Base-by-base conservation (phyloP, 1,284 basidiomycete species). In the Ustilago nuda region DNA sequence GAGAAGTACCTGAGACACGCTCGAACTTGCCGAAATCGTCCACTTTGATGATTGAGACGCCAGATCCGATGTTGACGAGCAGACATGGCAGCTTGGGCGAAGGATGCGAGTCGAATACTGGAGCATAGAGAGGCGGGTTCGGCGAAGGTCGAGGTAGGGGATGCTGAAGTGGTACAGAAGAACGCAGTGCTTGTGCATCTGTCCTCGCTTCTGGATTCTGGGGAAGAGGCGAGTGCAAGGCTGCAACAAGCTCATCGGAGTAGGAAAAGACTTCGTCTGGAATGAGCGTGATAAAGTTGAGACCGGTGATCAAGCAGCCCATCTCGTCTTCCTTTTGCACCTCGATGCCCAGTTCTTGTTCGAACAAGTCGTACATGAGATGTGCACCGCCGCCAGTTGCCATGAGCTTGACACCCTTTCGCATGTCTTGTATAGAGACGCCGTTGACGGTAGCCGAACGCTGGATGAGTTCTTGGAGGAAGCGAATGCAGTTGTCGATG, bases 191-290 rank as follows among this genome's bases (percentile, higher is more conserved):
- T 45, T 78, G 76, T 19, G 76, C 72, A 19, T 78, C 76, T 3
- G 76, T 72, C 30, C 72, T 56, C 0, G 71, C 76, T 53, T 73
- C 72, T 11, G 76, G 63, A 23, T 68, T 75, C 7, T 58, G 52
- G 5, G 81, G 81, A 6, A 80, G 65, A 30, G 77, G 72, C 32
- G 64, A 66, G 62, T 80, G 74, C 13, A 84, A 60, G 3, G 76
- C 79, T 39, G 76, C 71, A 6, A 98, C 95, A 78, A 98, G 91
- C 87, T 98, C 93, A 87, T 99, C 97, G 52, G 95, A 97, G 88
- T 98, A 99, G 89, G 92, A 98, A 87, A 98, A 99, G 37, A 95
- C 95, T 87, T 99, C 97, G 87, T 97, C 92, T 36, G 96, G 96
- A 69, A 99, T 97, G 84, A 94, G 91, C 35, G 93, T 92, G 87